Conservation (phyloP, 345 rosid species). For the Moricandia moricandioides region DNA sequence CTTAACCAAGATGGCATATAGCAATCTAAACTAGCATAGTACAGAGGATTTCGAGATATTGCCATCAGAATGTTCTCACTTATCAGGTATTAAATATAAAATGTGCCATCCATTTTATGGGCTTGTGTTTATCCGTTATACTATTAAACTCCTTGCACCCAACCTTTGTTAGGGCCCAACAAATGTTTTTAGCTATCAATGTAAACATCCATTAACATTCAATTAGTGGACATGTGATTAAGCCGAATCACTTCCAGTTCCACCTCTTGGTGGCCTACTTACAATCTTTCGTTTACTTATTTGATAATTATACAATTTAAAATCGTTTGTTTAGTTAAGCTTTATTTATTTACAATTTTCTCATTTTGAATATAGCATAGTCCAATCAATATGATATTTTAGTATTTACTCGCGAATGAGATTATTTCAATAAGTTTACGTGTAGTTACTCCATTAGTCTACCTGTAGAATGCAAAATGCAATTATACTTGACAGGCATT, state of each 20-base stretch:
- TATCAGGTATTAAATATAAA: neutral
- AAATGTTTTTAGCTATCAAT: neutral
- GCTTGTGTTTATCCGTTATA: neutral
- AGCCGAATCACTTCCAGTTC: neutral
- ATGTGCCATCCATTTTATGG: neutral
- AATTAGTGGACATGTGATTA: neutral
- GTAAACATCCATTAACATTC: neutral
- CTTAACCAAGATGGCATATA: neutral
- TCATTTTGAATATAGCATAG: neutral
- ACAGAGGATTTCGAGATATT: neutral
- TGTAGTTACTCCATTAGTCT: neutral
- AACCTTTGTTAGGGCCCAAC: conserved; percentile 2
- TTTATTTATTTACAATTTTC: neutral
- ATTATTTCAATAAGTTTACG: neutral
- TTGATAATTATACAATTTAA: neutral
- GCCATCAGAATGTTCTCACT: neutral
- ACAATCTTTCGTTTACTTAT: neutral
- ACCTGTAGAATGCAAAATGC: neutral
- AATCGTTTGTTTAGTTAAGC: neutral
- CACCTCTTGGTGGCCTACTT: neutral
- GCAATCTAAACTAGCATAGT: neutral
- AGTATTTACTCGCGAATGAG: neutral
- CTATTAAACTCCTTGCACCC: neutral
- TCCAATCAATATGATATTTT: neutral
- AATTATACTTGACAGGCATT: neutral